A percentile compares a stretch with the other conserved stretches of the same genome.
Evolutionary conservation across 805 yeast genomes (phyloP).

Genomic region (Lipomyces sp.): DNA sequence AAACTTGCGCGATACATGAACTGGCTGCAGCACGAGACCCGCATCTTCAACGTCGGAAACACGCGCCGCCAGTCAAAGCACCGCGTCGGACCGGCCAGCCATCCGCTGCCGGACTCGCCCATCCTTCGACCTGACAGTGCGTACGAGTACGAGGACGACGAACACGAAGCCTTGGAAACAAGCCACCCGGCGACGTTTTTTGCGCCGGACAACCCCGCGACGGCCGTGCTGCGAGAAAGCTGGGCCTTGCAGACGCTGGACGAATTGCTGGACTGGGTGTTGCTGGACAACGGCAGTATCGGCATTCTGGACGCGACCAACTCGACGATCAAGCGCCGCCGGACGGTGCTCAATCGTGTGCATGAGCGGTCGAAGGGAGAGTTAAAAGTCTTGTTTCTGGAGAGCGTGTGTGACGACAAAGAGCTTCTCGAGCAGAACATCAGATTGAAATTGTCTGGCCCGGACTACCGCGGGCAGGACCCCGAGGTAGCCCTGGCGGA

Average conservation of each 20-base stretch:
- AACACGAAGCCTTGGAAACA: conserved; percentile 11
- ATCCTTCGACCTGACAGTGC: conserved; percentile 1
- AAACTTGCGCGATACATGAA: conserved; percentile 85
- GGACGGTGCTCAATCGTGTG: conserved; percentile 48
- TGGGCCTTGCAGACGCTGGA: conserved; percentile 97
- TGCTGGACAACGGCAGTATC: conserved; percentile 80
- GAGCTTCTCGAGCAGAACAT: conserved; percentile 78
- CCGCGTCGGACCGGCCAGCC: conserved; percentile 63
- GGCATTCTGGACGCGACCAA: conserved; percentile 95
- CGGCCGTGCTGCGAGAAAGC: conserved; percentile 69
- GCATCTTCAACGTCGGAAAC: conserved; percentile 92
- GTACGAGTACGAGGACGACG: conserved; percentile 5
- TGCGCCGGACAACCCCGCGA: conserved; percentile 68
- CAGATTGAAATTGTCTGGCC: conserved; percentile 82
- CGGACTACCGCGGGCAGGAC: conserved; percentile 86
- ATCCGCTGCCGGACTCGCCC: conserved; percentile 53
- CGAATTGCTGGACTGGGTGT: conserved; percentile 72
- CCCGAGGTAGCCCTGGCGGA: conserved; percentile 74
- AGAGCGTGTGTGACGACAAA: conserved; percentile 81
- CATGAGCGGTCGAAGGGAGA: conserved; percentile 38
- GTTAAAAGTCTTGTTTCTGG: conserved; percentile 77
- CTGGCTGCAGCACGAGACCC: conserved; percentile 89
- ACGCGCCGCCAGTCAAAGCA: conserved; percentile 72
- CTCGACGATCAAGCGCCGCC: conserved; percentile 71
- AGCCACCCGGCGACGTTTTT: conserved; percentile 80